Evolutionary conservation across 1,284 basidiomycete species (phyloP), one percentile per base, ranked within the genome.

Genomic region (Volvariella volvacea): DNA sequence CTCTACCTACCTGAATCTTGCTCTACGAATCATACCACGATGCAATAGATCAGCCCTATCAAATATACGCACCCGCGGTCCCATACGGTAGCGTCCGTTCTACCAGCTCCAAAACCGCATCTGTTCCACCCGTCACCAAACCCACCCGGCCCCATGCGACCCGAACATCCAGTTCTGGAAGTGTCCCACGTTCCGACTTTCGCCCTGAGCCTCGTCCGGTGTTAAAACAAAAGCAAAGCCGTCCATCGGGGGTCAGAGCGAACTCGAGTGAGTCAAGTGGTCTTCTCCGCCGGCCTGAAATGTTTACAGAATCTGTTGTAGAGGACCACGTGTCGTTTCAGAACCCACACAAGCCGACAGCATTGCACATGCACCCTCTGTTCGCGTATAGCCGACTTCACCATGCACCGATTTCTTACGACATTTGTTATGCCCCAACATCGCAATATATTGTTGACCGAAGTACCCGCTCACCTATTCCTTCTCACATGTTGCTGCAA

Each of bases 301-400:
- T 12, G 25, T 28, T 28, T 6, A 28, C 25, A 28, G 25, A 12
- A 28, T 28, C 12, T 28, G 6, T 28, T 28, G 25, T 30, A 19
- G 52, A 71, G 64, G 58, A 55, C 57, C 57, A 59, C 59, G 69
- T 59, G 22, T 67, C 67, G 12, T 68, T 68, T 51, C 49, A 55
- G n/a, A 63, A 66, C 45, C 63, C 63, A n/a, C 53, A 56, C 22
- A 64, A 64, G 28, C 60, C 63, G 33, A 53, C 58, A 4, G 61
- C 63, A n/a, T 54, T 78, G 22, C 69, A 78, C 55, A 76, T 83
- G 72, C 78, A 83, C 53, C 78, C 81, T 4, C 60, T 83, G 0
- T 70, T 83, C 42, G 76, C 78, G 3, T 67, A 72, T 48, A 73
- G 70, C 25, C 70, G 69, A 44, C 62, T 73, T 19, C 74, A 74